Evolutionary conservation across 352 stramenopile genomes (phyloP), one percentile per base, ranked within the genome.

Genomic region (Phytopythium sindhum): DNA sequence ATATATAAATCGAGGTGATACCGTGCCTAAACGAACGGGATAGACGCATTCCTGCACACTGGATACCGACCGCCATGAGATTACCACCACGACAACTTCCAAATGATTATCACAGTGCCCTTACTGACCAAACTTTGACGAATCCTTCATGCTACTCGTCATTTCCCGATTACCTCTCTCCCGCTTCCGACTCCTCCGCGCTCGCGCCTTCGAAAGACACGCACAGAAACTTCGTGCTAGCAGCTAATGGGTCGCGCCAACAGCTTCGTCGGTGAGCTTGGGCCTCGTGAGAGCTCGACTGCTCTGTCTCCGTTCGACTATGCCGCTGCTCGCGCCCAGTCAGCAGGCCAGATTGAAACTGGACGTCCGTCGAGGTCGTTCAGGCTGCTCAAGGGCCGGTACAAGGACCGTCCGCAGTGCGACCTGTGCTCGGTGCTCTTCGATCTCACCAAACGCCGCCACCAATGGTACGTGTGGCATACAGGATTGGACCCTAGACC

Each of bases 321-420:
- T 10, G 31, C n/a, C 8, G 52, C 35, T 45, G 52, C 19, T 21
- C 33, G 52, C 33, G 11, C 52, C 5, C 31, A 47, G 26, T 58
- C 52, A 9, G 31, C 33, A 9, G 23, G 52, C 14, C 15, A n/a
- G 23, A n/a, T 58, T 10, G 35, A 58, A 12, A 10, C 31, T 14
- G 10, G 19, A 1, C 31, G 35, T 3, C 52, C 52, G 26, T 21
- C 2, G 31, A 9, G n/a, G 2, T 31, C n/a, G 2, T 21, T 47
- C 41, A 74, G 77, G 8, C 62, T 87, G 31, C 61, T 86, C 29
- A 77, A 57, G 24, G 63, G 72, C 0, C 80, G 77, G 15, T 91
- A 91, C 64, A 63, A 69, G 11, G 71, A 89, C 52, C 80, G 89
- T 44, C 82, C 82, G 4, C 82, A 78, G 54, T 91, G 82, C 70